These are phyloP conservation scores for Alternaria novae-zelandiae DNA, from an alignment of 2,329 filamentous ascomycete genomes.

Conservation along the genomic window DNA sequence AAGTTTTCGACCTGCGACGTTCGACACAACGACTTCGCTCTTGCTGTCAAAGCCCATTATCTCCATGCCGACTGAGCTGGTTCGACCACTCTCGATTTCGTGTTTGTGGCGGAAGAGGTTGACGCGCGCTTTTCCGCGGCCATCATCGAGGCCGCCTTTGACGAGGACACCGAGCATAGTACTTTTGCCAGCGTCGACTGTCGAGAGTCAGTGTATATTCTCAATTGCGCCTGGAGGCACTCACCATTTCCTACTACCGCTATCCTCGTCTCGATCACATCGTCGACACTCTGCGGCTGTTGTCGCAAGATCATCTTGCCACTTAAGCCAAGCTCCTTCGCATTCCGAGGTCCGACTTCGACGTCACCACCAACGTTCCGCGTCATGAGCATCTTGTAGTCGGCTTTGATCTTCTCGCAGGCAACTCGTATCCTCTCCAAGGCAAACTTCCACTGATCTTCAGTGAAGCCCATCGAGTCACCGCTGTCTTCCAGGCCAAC, in stretches of 20 bases:
- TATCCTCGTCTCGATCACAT: constrained; percentile 94
- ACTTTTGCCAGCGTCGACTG: constrained; percentile 94
- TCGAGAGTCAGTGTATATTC: constrained; percentile 10
- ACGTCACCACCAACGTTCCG: constrained; percentile 81
- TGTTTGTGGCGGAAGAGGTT: constrained; percentile 98
- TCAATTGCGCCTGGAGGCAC: constrained; percentile 17
- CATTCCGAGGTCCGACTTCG: constrained; percentile 69
- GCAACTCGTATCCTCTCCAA: constrained; percentile 69
- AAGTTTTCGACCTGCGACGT: constrained; percentile 81
- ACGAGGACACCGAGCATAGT: constrained; percentile 95
- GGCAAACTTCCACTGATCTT: constrained; percentile 77
- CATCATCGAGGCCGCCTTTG: constrained; percentile 94
- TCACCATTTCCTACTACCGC: constrained; percentile 92
- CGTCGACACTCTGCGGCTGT: constrained; percentile 74
- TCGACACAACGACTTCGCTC: constrained; percentile 81
- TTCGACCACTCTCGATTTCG: constrained; percentile 93
- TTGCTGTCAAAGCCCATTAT: constrained; percentile 92
- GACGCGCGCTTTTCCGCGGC: constrained; percentile 88
- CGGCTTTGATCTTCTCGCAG: constrained; percentile 69
- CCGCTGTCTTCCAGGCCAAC: constrained; percentile 90
- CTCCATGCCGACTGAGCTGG: constrained; percentile 97
- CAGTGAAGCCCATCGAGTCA: constrained; percentile 78
- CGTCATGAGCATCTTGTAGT: constrained; percentile 85
- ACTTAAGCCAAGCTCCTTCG: constrained; percentile 75
- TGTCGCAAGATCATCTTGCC: constrained; percentile 89